Evolutionary conservation across 2,329 filamentous ascomycete species (phyloP).

Genomic region (Claviceps maximensis): DNA sequence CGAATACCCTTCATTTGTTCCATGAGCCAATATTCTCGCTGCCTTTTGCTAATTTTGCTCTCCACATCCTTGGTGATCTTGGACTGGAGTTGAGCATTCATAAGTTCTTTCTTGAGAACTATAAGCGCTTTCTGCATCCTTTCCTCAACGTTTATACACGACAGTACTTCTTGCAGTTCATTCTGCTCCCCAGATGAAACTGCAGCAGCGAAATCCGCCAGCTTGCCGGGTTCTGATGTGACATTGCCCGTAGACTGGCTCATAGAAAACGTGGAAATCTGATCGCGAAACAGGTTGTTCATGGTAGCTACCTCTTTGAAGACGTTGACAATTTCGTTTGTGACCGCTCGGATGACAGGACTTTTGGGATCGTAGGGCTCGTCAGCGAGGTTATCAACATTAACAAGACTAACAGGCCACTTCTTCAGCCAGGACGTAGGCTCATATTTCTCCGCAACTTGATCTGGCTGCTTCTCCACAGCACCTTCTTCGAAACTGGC

Average conservation of each 20-base stretch:
- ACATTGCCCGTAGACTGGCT: conserved; percentile 91
- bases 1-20: conserved; percentile 99
- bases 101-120: conserved; percentile 93
- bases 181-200: conserved; percentile 88
- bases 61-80: conserved; percentile 98
- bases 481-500: conserved; percentile 87
- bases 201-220: conserved; percentile 93
- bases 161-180: conserved; percentile 84
- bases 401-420: conserved; percentile 85
- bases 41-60: conserved; percentile 90
- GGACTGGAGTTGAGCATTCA: conserved; percentile 92
- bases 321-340: conserved; percentile 96
- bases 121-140: conserved; percentile 82
- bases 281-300: conserved; percentile 91
- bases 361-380: conserved; percentile 85
- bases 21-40: conserved; percentile 97
- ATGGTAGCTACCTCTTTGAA: conserved; percentile 94
- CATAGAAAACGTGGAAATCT: conserved; percentile 94
- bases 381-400: conserved; percentile 84
- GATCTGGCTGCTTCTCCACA: conserved; percentile 44
- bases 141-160: conserved; percentile 81
- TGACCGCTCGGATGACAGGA: conserved; percentile 77
- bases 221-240: conserved; percentile 83
- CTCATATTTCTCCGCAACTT: conserved; percentile 51
- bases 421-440: conserved; percentile 84